Percentiles rank a stretch among this genome's conserved stretches.
These are phyloP conservation scores for Leccinum sublutescens DNA, from an alignment of 768 basidiomycete genomes.

Conservation along the genomic window DNA sequence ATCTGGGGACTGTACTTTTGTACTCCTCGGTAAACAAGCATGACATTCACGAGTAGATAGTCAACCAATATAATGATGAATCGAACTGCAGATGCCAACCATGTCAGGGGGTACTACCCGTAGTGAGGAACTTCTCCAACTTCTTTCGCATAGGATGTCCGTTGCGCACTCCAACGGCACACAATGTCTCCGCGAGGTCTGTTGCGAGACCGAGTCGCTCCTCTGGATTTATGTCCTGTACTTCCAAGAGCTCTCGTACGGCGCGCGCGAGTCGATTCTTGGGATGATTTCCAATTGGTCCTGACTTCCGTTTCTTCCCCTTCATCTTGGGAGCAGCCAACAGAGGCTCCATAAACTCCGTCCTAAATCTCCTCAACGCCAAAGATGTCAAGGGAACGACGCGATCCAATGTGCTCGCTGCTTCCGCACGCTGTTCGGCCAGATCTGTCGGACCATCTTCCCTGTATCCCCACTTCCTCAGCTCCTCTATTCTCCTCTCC, in stretches of 20 bases:
- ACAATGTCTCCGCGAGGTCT: constrained; percentile 51
- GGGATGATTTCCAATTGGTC: constrained; percentile 37
- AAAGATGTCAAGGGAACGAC: constrained; percentile 62
- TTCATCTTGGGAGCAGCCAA: constrained; percentile 66
- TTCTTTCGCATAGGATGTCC: constrained; percentile 70
- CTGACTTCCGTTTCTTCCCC: constrained; percentile 45
- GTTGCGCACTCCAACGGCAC: constrained; percentile 52
- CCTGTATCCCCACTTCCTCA: constrained; percentile 69
- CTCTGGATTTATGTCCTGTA: constrained; percentile 44
- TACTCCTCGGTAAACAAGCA: constrained; percentile 1
- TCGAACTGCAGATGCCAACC: neutral
- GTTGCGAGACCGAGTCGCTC: constrained; percentile 46
- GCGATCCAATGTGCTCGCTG: constrained; percentile 66
- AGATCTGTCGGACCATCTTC: constrained; percentile 49
- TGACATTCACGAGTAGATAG: neutral
- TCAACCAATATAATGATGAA: neutral
- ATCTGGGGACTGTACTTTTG: neutral
- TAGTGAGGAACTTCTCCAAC: constrained; percentile 53
- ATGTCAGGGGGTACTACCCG: constrained; percentile 9
- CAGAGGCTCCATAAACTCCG: constrained; percentile 68
- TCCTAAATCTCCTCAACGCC: constrained; percentile 69
- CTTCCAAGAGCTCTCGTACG: constrained; percentile 62
- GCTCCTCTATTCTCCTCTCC: constrained; percentile 54
- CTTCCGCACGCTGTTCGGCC: constrained; percentile 72
- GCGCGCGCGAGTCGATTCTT: constrained; percentile 70